phyloP scores from a whole-genome alignment of 306 rosid species.

The Trifolium subterraneum region DNA sequence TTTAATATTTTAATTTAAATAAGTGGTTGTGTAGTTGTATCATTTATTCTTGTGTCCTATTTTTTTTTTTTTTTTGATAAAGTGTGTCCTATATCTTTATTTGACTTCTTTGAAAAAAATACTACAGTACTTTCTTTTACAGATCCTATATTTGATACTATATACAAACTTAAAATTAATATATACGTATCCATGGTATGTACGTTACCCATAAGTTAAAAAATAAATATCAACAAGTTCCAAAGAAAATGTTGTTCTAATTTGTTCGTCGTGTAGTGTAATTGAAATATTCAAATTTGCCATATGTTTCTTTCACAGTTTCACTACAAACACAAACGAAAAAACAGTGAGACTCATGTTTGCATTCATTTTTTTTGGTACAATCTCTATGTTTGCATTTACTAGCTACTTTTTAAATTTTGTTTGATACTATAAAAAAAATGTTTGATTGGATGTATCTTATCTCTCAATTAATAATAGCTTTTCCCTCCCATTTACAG shows the following conservation, averaged over 20 bases:
- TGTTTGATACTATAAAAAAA: background rate
- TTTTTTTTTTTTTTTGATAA: no score
- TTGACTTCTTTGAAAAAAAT: no score
- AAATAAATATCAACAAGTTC: conserved; percentile 19
- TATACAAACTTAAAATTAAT: background rate
- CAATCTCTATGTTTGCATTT: conserved; percentile 42
- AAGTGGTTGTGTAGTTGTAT: no score
- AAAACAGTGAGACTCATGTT: conserved; percentile 40
- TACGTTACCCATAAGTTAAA: background rate
- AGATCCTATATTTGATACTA: no score
- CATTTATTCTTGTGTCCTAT: no score
- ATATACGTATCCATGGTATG: background rate
- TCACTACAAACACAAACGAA: conserved; percentile 47
- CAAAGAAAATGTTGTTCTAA: background rate
- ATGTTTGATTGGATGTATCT: conserved; percentile 42
- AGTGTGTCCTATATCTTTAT: no score
- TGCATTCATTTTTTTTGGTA: conserved; percentile 26
- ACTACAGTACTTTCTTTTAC: no score
- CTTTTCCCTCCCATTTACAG: conserved; percentile 39
- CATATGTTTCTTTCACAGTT: conserved; percentile 48
- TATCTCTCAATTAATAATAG: conserved; percentile 39
- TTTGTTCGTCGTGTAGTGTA: conserved; percentile 33
- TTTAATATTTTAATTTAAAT: no score
- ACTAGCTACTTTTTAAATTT: conserved; percentile 17
- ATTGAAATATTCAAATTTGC: conserved; percentile 42